These are phyloP conservation scores for Spergularia azorica DNA, from an alignment of 179 eudicot genomes.

Conservation along the genomic window DNA sequence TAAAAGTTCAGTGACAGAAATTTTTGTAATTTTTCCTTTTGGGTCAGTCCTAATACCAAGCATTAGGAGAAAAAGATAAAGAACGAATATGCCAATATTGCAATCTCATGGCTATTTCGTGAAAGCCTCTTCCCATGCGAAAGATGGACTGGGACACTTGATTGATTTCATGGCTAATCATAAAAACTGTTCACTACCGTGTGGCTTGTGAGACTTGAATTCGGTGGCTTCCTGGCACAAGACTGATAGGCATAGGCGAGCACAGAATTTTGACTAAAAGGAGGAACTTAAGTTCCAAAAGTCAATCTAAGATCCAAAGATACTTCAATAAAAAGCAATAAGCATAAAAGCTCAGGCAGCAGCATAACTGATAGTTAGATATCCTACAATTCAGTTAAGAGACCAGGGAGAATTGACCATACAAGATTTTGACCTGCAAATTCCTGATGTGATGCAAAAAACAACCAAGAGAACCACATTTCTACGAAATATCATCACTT, in stretches of 20 bases:
- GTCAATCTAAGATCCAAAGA: background rate
- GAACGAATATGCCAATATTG: no score
- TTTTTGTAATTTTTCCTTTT: no score
- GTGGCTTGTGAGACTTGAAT: background rate
- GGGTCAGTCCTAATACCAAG: no score
- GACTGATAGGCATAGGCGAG: background rate
- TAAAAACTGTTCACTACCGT: no score
- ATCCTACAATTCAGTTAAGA: conserved; percentile 30
- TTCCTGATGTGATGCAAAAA: conserved; percentile 77
- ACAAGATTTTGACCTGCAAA: conserved; percentile 98
- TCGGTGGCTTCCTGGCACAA: conserved; percentile 5
- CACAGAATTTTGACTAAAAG: background rate
- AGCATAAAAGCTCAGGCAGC: conserved; percentile 8
- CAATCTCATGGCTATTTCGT: no score
- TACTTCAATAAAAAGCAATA: conserved; percentile 6
- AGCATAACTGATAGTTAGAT: conserved; percentile 6
- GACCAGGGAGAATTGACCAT: conserved; percentile 60
- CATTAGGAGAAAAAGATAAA: no score
- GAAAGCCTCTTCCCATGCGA: no score
- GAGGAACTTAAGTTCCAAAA: background rate
- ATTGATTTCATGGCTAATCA: no score
- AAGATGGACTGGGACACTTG: no score
- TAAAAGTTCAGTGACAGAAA: no score
- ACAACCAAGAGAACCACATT: conserved; percentile 68
- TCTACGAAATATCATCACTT: conserved; percentile 54